These are phyloP conservation scores for Gracilaria gracilis DNA, from an alignment of 23 red algal genomes.

Conservation along the genomic window DNA sequence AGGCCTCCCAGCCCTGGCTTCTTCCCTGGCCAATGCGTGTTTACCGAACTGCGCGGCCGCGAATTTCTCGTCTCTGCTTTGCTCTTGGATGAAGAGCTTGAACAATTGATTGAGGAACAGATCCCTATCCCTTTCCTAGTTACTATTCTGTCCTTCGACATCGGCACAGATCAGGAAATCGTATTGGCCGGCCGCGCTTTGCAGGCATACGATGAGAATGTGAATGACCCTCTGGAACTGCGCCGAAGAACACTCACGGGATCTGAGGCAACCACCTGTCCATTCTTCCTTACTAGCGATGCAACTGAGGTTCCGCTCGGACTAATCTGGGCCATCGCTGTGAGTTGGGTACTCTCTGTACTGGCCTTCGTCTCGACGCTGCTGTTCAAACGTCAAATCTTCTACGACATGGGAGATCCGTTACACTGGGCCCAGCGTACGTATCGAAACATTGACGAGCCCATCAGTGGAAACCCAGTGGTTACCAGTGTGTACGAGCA, in stretches of 20 bases:
- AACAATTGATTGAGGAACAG: not conserved
- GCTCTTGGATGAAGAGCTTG: not conserved
- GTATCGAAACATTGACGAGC: not conserved
- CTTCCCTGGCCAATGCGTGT: constrained; percentile 1
- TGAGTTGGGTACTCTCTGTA: not conserved
- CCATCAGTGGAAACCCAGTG: not conserved
- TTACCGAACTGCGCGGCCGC: no score
- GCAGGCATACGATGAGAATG: not conserved
- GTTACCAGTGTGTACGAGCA: constrained; percentile 32
- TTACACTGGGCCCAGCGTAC: constrained; percentile 34
- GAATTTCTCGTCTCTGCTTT: not conserved
- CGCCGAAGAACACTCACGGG: not conserved
- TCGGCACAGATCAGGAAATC: not conserved
- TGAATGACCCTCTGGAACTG: constrained; percentile 12
- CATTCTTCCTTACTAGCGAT: not conserved
- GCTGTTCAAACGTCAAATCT: not conserved
- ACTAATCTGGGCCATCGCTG: not conserved
- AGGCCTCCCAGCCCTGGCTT: no score
- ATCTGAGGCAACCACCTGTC: not conserved
- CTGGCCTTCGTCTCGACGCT: not conserved
- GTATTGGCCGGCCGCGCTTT: not conserved
- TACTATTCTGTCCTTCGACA: not conserved
- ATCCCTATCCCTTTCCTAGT: not conserved
- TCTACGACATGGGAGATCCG: constrained; percentile 24
- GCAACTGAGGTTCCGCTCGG: not conserved